A percentile compares a stretch with the other conserved stretches of the same genome.
phyloP scores from a whole-genome alignment of 805 yeast genomes.

The Teunomyces barrocoloradensis region DNA sequence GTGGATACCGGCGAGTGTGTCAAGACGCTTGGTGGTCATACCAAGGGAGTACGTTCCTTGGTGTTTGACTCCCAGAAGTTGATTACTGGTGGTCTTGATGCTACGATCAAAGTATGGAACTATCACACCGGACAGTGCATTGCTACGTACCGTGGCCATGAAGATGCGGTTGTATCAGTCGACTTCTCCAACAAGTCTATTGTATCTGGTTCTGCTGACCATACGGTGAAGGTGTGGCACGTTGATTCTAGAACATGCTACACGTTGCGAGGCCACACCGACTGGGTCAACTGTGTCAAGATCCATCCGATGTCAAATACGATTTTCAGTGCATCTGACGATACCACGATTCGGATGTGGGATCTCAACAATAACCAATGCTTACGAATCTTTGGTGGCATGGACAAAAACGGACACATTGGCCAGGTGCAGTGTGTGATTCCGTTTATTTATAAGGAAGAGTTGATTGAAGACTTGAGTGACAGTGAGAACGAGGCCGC shows the following conservation, averaged over 20 bases:
- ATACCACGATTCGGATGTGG: conserved; percentile 93
- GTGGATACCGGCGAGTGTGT: conserved; percentile 73
- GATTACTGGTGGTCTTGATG: conserved; percentile 89
- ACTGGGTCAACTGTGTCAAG: conserved; percentile 88
- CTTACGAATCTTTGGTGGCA: conserved; percentile 73
- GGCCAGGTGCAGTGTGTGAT: conserved; percentile 93
- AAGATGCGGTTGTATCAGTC: conserved; percentile 78
- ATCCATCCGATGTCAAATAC: conserved; percentile 77
- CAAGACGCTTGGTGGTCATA: conserved; percentile 82
- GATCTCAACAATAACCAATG: conserved; percentile 79
- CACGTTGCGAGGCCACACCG: conserved; percentile 89
- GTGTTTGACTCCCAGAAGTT: conserved; percentile 86
- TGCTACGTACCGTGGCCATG: conserved; percentile 91
- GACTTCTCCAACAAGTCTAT: conserved; percentile 79
- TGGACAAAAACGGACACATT: conserved; percentile 75
- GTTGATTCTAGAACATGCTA: conserved; percentile 90
- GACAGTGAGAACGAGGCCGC: conserved; percentile 36
- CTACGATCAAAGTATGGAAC: conserved; percentile 93
- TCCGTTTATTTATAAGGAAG: conserved; percentile 73
- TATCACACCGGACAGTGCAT: conserved; percentile 92
- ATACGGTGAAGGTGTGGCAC: conserved; percentile 93
- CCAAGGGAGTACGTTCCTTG: conserved; percentile 79
- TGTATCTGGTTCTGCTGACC: conserved; percentile 92
- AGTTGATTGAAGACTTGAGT: conserved; percentile 45
- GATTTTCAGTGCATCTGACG: conserved; percentile 86